Conservation (phyloP, 495 filamentous ascomycete genomes). For the Astrocystis sublimbata region DNA sequence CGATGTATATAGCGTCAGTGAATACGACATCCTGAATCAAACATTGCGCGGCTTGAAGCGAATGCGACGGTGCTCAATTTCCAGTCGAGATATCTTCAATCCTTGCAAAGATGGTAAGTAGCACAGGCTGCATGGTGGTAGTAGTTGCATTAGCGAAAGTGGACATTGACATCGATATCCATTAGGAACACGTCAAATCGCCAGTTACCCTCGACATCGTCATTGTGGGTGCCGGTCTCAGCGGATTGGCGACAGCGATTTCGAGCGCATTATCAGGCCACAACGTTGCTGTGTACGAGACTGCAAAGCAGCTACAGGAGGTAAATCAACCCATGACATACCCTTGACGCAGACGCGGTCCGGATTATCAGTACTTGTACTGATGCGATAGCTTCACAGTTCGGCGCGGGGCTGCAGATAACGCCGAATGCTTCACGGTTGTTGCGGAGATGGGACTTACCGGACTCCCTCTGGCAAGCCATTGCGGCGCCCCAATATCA, state of each 20-base stretch:
- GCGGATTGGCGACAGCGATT: constrained; percentile 58
- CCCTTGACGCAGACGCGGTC: neutral
- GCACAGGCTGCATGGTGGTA: too few species aligned
- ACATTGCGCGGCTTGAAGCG: neutral
- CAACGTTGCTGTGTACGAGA: constrained; percentile 30
- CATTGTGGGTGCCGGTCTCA: constrained; percentile 60
- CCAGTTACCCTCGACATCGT: constrained; percentile 44
- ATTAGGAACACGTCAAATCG: constrained; percentile 8
- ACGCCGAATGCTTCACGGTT: constrained; percentile 47
- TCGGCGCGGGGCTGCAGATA: constrained; percentile 50
- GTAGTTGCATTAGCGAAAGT: too few species aligned
- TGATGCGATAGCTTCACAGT: constrained; percentile 22
- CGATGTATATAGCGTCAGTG: too few species aligned
- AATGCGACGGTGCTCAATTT: neutral
- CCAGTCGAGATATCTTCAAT: neutral
- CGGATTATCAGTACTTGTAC: neutral
- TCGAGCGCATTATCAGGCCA: constrained; percentile 30
- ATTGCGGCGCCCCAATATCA: constrained; percentile 26
- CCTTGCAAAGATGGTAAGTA: neutral
- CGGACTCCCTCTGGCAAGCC: constrained; percentile 38
- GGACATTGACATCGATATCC: neutral
- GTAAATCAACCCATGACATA: constrained; percentile 11
- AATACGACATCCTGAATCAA: neutral
- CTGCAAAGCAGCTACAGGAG: constrained; percentile 30
- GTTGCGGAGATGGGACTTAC: constrained; percentile 50